These are phyloP conservation scores for Aspergillus flavus DNA, from an alignment of 2,329 filamentous ascomycete species.

Conservation along the genomic window DNA sequence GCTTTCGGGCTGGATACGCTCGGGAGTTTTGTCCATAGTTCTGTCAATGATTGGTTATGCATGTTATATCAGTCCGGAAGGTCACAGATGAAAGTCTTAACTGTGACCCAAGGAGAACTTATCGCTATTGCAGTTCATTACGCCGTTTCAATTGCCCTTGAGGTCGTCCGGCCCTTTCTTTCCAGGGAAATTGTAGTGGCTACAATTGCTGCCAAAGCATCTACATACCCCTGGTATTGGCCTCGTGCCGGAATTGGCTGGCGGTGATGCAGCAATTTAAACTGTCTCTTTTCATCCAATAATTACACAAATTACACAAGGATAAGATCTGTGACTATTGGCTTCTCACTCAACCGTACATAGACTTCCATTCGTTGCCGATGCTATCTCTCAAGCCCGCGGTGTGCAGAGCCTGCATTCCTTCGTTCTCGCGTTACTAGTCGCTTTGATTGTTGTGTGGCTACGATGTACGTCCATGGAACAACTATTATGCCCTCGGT, in stretches of 20 bases:
- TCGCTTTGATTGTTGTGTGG: conserved; percentile 1
- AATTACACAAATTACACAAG: neutral
- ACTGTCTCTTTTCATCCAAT: neutral
- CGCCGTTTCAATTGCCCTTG: conserved; percentile 59
- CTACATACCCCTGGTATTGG: conserved; percentile 73
- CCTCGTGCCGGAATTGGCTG: conserved; percentile 72
- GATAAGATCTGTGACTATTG: neutral
- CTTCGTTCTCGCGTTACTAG: conserved; percentile 54
- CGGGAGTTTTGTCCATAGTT: conserved; percentile 69
- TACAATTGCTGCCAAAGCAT: conserved; percentile 68
- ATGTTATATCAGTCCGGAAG: conserved; percentile 58
- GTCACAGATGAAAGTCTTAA: conserved; percentile 41
- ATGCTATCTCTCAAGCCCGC: conserved; percentile 64
- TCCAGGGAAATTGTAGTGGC: conserved; percentile 69
- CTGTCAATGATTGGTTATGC: conserved; percentile 64
- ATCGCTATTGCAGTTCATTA: conserved; percentile 63
- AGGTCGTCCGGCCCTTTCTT: conserved; percentile 74
- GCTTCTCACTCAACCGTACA: neutral
- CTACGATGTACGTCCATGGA: neutral
- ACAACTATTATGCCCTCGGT: neutral
- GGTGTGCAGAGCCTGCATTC: conserved; percentile 62
- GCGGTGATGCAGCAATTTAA: conserved; percentile 64
- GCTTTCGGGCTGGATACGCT: conserved; percentile 77
- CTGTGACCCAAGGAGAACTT: conserved; percentile 64
- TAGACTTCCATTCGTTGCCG: conserved; percentile 64